These are phyloP conservation scores for Dichotomocladium elegans DNA, from an alignment of 371 early-diverging fungal genomes.

Conservation along the genomic window DNA sequence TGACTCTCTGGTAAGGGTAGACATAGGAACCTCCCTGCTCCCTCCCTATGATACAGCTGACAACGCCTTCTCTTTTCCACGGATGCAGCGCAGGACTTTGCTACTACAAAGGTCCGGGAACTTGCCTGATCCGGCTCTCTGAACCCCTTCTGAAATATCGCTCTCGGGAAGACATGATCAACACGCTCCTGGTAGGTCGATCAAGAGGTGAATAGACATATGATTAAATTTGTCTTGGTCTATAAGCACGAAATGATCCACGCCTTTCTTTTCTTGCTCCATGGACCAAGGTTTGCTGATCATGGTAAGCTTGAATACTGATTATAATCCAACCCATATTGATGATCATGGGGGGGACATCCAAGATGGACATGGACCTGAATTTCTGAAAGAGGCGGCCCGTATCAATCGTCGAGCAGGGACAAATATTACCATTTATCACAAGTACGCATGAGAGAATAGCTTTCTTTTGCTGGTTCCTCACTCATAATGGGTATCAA, in stretches of 20 bases:
- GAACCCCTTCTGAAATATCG: conserved; percentile 69
- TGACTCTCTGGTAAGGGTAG: conserved; percentile 52
- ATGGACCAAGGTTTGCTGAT: conserved; percentile 36
- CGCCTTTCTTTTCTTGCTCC: conserved; percentile 62
- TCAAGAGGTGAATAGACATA: background rate
- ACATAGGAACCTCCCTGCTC: no score
- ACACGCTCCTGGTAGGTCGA: conserved; percentile 40
- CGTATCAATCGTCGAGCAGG: conserved; percentile 52
- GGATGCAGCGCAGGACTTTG: conserved; percentile 45
- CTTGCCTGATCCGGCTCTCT: conserved; percentile 52
- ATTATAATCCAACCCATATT: background rate
- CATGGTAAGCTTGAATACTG: conserved; percentile 29
- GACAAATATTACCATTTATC: conserved; percentile 59
- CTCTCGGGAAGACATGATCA: conserved; percentile 49
- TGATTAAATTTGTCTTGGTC: background rate
- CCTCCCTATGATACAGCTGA: no score
- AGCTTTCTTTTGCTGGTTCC: background rate
- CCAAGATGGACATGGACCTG: conserved; percentile 57
- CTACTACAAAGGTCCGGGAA: conserved; percentile 30
- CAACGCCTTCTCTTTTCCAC: background rate
- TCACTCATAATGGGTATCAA: no score
- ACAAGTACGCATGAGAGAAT: conserved; percentile 23
- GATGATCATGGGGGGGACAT: no score
- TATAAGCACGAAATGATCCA: conserved; percentile 57
- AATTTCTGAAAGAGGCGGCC: conserved; percentile 40